Percentiles rank a stretch among this genome's conserved stretches.
phyloP scores from a whole-genome alignment of 2,329 filamentous ascomycete genomes.

The Hysterium pulicare region DNA sequence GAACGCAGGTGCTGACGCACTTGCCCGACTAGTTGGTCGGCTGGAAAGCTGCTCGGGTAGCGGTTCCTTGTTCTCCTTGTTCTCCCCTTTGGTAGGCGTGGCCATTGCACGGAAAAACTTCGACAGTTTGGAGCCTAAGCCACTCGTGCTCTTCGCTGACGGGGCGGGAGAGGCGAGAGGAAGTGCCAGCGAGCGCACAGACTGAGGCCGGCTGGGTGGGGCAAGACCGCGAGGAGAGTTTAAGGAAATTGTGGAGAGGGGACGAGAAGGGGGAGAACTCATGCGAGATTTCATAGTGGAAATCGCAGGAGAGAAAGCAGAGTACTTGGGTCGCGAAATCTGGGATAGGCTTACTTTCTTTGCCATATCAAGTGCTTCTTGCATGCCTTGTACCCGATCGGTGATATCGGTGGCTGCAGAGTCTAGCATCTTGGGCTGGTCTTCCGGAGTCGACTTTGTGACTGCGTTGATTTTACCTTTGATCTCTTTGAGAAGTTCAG shows the following conservation, averaged over 20 bases:
- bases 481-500: constrained; percentile 30
- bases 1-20: too few relatives aligned
- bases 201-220: too few relatives aligned
- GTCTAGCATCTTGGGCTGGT: constrained; percentile 29
- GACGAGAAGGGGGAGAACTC: not conserved
- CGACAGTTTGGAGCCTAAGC: too few relatives aligned
- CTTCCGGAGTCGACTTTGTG: constrained; percentile 27
- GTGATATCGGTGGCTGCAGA: constrained; percentile 32
- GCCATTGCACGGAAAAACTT: too few relatives aligned
- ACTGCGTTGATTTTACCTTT: constrained; percentile 32
- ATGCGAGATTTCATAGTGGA: constrained; percentile 17
- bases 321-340: constrained; percentile 17
- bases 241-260: not conserved
- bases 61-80: too few relatives aligned
- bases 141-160: too few relatives aligned
- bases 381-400: constrained; percentile 29
- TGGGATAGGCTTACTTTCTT: constrained; percentile 36
- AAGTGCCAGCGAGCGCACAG: too few relatives aligned
- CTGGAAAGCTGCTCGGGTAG: not conserved
- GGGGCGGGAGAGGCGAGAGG: too few relatives aligned
- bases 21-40: not conserved
- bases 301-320: constrained; percentile 20
- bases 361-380: constrained; percentile 33
- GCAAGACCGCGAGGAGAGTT: too few relatives aligned
- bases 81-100: too few relatives aligned